phyloP scores from a whole-genome alignment of 495 filamentous ascomycete genomes.

The Neurospora discreta region DNA sequence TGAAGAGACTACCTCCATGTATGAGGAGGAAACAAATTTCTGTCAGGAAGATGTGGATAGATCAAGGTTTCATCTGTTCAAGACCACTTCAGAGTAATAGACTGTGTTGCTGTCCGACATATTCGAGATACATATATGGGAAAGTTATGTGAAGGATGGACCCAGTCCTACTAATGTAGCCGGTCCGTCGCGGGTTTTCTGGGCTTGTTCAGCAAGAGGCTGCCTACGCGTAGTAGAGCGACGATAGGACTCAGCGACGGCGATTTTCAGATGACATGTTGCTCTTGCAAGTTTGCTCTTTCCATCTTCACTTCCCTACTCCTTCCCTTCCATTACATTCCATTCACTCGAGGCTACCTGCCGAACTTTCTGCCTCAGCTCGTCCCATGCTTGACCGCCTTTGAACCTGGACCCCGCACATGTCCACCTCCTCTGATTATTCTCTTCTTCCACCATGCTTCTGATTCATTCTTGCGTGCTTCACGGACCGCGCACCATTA shows the following conservation, averaged over 20 bases:
- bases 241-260: too few species aligned
- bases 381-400: not conserved
- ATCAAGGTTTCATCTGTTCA: too few species aligned
- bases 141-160: not conserved
- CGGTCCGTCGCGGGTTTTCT: not conserved
- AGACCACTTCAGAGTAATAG: not conserved
- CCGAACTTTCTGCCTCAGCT: not conserved
- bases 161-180: not conserved
- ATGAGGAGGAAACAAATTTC: too few species aligned
- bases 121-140: fast-evolving
- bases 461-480: not conserved
- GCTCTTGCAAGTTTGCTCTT: not conserved
- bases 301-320: not conserved
- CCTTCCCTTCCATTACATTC: not conserved
- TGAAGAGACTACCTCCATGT: too few species aligned
- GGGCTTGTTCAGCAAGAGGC: too few species aligned
- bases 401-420: not conserved
- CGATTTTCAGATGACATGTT: not conserved
- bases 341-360: not conserved
- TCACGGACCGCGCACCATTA: not conserved
- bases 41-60: too few species aligned
- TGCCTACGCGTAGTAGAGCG: too few species aligned
- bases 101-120: not conserved
- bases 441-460: not conserved
- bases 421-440: not conserved